Base-by-base conservation (phyloP, 148 eudicot genomes). In the Suaeda aralocaspica region DNA sequence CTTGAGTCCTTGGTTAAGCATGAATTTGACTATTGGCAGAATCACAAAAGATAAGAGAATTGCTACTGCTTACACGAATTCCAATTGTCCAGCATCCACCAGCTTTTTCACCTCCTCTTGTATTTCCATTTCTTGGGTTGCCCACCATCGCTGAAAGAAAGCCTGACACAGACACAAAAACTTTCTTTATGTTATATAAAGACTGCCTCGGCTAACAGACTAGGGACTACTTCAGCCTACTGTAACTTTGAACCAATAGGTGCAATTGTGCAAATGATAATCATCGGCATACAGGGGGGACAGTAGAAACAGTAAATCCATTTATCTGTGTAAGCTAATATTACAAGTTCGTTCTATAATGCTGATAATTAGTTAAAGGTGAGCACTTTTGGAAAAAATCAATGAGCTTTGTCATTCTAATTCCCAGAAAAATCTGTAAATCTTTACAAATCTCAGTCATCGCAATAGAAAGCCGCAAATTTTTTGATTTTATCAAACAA, bases 61-160 rank as follows among this genome's bases (percentile, higher is more conserved):
- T 25, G 62, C 39, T 26, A 61, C 55, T 55, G 25, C 75, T 34
- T 88, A 89, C 96, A 92, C 60, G 28, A 92, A 92, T 79, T 89
- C 98, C 70, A 92, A 64, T 69, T 80, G 96, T 59, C 96, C 93
- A 50, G 76, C 76, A 70, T 85, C 77, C 31, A 89, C 93, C 39
- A 92, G 84, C 56, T 82, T 84, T 80, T 76, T 83, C 74, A 83
- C 91, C 77, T 69, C 80, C 68, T 70, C 78, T 70, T 83, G 91
- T 59, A 53, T 81, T 72, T 77, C 79, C 67, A 21, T 66, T 41
- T 67, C 86, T 80, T 92, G 98, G 64, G 45, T 77, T 64, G 42
- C 72, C 98, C 98, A 92, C 98, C 98, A 89, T 36, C 89, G 69
- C 79, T 81, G 80, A 77, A 92, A 92, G 82, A 87, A 92, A 24